Evolutionary conservation across 2,329 filamentous ascomycete species (phyloP).

Genomic region (Daldinia sp.): DNA sequence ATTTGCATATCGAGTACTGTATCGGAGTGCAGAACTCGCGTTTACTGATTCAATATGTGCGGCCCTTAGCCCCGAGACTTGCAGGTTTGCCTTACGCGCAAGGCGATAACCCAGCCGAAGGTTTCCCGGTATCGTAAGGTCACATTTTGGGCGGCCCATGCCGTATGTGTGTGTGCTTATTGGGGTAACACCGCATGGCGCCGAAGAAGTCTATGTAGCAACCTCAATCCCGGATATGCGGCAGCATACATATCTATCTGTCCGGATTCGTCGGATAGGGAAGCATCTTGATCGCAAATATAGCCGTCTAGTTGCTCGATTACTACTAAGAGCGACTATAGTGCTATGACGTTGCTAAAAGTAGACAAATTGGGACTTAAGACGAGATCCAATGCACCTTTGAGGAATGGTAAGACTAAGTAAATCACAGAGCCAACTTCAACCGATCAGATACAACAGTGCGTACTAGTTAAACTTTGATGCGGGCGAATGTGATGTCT

Average conservation of each 20-base stretch:
- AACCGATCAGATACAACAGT: too few species aligned
- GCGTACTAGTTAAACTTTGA: too few species aligned
- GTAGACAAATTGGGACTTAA: background rate
- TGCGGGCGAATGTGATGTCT: too few species aligned
- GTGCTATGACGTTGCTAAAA: background rate
- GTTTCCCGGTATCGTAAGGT: conserved; percentile 9
- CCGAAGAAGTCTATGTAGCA: background rate
- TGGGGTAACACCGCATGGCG: conserved; percentile 4
- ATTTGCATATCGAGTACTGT: too few species aligned
- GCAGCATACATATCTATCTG: background rate
- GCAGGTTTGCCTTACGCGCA: background rate
- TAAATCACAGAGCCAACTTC: too few species aligned
- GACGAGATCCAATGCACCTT: too few species aligned
- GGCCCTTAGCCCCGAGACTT: background rate
- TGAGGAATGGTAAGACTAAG: too few species aligned
- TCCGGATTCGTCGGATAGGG: background rate
- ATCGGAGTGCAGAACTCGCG: background rate
- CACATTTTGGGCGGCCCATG: conserved; percentile 6
- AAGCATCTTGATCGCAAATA: background rate
- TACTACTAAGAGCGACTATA: background rate
- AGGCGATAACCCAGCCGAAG: background rate
- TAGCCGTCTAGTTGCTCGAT: background rate
- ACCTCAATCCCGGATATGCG: background rate
- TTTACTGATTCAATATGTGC: background rate
- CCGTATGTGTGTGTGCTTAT: background rate